These are phyloP conservation scores for Phytophthora sojae DNA, from an alignment of 352 stramenopile genomes.

Conservation along the genomic window DNA sequence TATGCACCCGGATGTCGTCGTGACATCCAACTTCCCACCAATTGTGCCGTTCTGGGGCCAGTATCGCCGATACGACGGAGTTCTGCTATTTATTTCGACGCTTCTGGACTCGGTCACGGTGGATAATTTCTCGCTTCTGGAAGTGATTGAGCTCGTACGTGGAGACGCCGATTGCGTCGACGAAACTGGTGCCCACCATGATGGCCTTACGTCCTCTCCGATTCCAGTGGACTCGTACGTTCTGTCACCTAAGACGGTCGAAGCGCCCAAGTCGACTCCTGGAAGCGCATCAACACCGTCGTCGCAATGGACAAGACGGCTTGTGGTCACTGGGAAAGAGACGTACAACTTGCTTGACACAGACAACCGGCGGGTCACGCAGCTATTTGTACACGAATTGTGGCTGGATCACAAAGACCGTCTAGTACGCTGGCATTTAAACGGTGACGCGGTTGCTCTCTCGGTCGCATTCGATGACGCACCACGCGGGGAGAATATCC, in stretches of 20 bases:
- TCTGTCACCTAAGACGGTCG: slow-evolving; percentile 38
- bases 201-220: slow-evolving; percentile 34
- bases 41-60: slow-evolving; percentile 89
- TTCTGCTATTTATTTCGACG: slow-evolving; percentile 86
- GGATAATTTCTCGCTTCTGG: slow-evolving; percentile 73
- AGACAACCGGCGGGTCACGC: slow-evolving; percentile 69
- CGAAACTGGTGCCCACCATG: slow-evolving; percentile 42
- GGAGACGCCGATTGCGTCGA: slow-evolving; percentile 76
- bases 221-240: slow-evolving; percentile 41
- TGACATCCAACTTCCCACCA: slow-evolving; percentile 87
- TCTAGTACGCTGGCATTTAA: slow-evolving; percentile 86
- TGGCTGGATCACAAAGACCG: slow-evolving; percentile 88
- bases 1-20: slow-evolving; percentile 78
- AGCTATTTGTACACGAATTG: slow-evolving; percentile 87
- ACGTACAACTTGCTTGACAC: slow-evolving; percentile 78
- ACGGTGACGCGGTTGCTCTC: slow-evolving; percentile 80
- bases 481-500: slow-evolving; percentile 74
- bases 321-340: slow-evolving; percentile 86
- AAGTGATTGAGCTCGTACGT: slow-evolving; percentile 81
- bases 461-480: slow-evolving; percentile 83
- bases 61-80: slow-evolving; percentile 83
- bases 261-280: slow-evolving; percentile 30
- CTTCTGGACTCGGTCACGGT: slow-evolving; percentile 78
- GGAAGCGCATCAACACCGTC: slow-evolving; percentile 57
- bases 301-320: slow-evolving; percentile 68